Evolutionary conservation across 768 basidiomycete species (phyloP), one percentile per base, ranked within the genome.

Genomic region (Imleria badia): DNA sequence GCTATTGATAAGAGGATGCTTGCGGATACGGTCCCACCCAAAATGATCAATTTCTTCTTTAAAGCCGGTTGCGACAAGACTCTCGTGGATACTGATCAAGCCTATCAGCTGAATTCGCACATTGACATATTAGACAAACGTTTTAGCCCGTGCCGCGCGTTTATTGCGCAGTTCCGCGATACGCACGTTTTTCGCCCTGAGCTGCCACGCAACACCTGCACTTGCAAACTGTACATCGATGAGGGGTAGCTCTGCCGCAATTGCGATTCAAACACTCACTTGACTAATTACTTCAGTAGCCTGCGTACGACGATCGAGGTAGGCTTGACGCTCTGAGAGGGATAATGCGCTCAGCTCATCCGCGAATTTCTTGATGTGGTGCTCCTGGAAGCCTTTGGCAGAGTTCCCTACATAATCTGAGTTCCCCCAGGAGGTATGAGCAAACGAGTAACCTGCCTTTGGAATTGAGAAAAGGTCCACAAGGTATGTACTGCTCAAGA

Each of bases 21-120:
- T 65, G 56, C 66, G 59, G 17, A 70, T 63, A 22, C 66, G 71
- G 22, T 68, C 65, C 69, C 69, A 72, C 22, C 64, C 64, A 52
- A 71, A 66, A 59, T 61, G 38, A 39, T 66, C 59, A 4, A 70
- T 64, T 40, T 72, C 68, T 38, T 68, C 60, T 48, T 31, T 30
- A 26, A 71, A 70, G 8, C 64, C 65, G 19, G 49, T 15, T 19
- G 56, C 40, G 15, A 62, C 31, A 33, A 70, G 60, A 45, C 26
- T 38, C 15, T 59, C 49, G 33, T 22, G 59, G 15, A 70, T 60
- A 22, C 71, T 70, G 48, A 19, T 26, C 40, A 26, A 51, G 31
- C 14, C 4, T 26, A 15, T 70, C 31, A 56, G 51, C 41, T 1
- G 2, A 46, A 45, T 50, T 36, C 56, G 2, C 22, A n/a, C 19